phyloP scores from a whole-genome alignment of 768 basidiomycete genomes.

The Termitomyces sp. region DNA sequence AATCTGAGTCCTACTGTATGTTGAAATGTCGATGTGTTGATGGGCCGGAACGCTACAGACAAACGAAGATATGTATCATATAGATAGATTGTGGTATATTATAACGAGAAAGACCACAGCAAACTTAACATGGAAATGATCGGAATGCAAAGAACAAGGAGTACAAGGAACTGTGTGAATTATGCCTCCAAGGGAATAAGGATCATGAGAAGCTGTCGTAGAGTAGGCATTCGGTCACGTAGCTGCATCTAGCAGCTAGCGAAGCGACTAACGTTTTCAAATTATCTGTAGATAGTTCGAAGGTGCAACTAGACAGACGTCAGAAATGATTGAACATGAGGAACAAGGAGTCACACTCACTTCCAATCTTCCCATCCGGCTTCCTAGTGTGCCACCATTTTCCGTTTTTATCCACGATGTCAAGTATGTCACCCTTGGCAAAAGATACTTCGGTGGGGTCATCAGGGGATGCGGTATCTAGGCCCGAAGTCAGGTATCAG shows the following conservation, averaged over 20 bases:
- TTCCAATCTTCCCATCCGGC: conserved; percentile 72
- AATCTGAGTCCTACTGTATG: conserved; percentile 16
- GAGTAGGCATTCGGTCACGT: conserved; percentile 19
- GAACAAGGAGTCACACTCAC: conserved; percentile 46
- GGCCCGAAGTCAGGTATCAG: conserved; percentile 20
- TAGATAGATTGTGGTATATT: conserved; percentile 21
- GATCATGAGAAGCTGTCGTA: conserved; percentile 19
- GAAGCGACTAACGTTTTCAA: conserved; percentile 31
- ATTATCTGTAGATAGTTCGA: conserved; percentile 86
- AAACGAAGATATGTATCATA: conserved; percentile 3
- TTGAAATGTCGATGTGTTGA: conserved; percentile 8
- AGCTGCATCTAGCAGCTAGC: conserved; percentile 12
- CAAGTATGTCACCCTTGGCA: conserved; percentile 86
- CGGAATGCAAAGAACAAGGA: conserved; percentile 8
- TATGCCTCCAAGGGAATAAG: conserved; percentile 8
- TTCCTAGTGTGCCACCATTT: conserved; percentile 94
- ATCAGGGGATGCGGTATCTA: conserved; percentile 91
- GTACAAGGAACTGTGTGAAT: conserved; percentile 7
- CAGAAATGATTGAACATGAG: conserved; percentile 2
- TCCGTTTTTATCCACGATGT: conserved; percentile 89
- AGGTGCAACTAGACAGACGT: conserved; percentile 59
- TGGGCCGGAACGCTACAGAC: conserved; percentile 1
- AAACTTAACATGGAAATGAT: conserved; percentile 9
- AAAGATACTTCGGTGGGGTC: conserved; percentile 98
- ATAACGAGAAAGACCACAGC: conserved; percentile 11